Evolutionary conservation across 2,329 filamentous ascomycete genomes (phyloP).

Genomic region (Pseudogymnoascus sp.): DNA sequence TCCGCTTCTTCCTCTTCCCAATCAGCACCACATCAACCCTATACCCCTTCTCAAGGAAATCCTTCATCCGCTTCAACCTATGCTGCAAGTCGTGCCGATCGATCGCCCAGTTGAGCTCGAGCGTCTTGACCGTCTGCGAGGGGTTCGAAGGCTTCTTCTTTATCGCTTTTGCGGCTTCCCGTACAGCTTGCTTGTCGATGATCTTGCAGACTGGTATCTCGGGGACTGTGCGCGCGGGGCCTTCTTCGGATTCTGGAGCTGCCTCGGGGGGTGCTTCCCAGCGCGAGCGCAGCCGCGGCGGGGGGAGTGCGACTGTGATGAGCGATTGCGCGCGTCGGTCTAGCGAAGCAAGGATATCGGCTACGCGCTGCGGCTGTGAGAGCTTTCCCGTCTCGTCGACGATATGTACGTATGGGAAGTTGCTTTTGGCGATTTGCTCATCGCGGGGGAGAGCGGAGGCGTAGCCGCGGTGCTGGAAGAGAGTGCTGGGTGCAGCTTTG

Average conservation of each 20-base stretch:
- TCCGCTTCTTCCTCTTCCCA: slow-evolving; percentile 55
- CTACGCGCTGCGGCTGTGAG: slow-evolving; percentile 25
- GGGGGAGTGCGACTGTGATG: slow-evolving; percentile 36
- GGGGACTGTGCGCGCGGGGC: slow-evolving; percentile 33
- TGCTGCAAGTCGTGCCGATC: slow-evolving; percentile 65
- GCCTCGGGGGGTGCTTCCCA: neutral
- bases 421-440: slow-evolving; percentile 35
- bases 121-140: slow-evolving; percentile 51
- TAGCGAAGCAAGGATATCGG: slow-evolving; percentile 34
- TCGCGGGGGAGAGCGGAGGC: slow-evolving; percentile 33
- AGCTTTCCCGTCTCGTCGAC: slow-evolving; percentile 33
- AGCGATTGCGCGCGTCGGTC: slow-evolving; percentile 44
- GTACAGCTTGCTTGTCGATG: slow-evolving; percentile 47
- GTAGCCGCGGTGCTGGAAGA: slow-evolving; percentile 13
- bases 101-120: slow-evolving; percentile 91
- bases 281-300: slow-evolving; percentile 15
- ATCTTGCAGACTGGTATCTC: slow-evolving; percentile 61
- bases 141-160: slow-evolving; percentile 34
- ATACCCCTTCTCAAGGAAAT: slow-evolving; percentile 66
- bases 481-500: slow-evolving; percentile 1
- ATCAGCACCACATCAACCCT: slow-evolving; percentile 67
- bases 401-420: slow-evolving; percentile 34
- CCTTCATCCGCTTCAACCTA: slow-evolving; percentile 55
- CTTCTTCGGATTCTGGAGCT: slow-evolving; percentile 12
- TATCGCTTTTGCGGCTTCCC: slow-evolving; percentile 37